Base-by-base conservation (phyloP, 78 protist genomes). In the Corallochytrium limacisporum region DNA sequence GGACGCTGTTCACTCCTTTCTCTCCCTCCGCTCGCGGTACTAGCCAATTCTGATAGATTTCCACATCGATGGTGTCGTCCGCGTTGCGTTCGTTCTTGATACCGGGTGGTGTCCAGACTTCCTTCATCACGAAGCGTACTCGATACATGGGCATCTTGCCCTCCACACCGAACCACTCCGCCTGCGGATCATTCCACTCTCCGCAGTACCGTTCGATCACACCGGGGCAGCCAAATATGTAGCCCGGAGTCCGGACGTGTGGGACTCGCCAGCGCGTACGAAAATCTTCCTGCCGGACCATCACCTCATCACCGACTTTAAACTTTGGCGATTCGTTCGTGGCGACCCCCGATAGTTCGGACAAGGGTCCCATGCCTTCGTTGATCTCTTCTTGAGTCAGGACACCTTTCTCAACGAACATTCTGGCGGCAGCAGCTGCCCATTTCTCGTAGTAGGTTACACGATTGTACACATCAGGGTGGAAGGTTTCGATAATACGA, bases 231-330 rank as follows among this genome's bases (percentile, higher is more conserved):
- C 69, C 70, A 37, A 49, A 50, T 1, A 73, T 1, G 62, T 73
- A 73, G 5, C 78, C 78, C 2, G 78, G 78, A 8, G 62, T 62
- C 20, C 78, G 69, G 9, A 73, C 42, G 69, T 73, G 78, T 16
- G 78, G 78, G 44, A 4, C 39, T 4, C 9, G 9, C 28, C 13
- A 16, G 2, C 26, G 59, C 22, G 59, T 53, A 24, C 37, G 28
- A 15, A 5, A 29, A 20, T 48, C 57, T 28, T 61, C 73, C 16
- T 6, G 22, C 60, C 18, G 28, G 10, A 62, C 51, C 26, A 12
- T 2, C 2, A 50, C 62, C 18, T n/a, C 1, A n/a, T 73, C 72
- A 53, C 65, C 70, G 20, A 8, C 55, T 16, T 1, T 1, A 3
- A 31, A 36, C 46, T 26, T 40, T 15, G 63, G 63, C n/a, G n/a